phyloP scores from a whole-genome alignment of 306 rosid genomes.

The Mucuna pruriens region DNA sequence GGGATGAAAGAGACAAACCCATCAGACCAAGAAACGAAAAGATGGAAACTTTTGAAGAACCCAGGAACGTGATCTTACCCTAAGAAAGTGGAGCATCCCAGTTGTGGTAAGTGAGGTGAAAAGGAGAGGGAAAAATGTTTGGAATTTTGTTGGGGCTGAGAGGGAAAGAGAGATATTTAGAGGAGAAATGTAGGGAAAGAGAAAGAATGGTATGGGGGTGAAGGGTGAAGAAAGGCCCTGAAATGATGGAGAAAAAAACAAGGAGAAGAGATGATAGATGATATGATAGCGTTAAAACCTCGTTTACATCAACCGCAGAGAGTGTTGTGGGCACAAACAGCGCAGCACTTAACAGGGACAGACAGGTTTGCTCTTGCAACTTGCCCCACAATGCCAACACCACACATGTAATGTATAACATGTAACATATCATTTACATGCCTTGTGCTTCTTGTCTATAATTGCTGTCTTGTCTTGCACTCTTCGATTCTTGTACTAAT shows the following conservation, averaged over 20 bases:
- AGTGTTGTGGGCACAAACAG: slow-evolving; percentile 2
- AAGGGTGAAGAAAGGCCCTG: slow-evolving; percentile 41
- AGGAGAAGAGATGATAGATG: slow-evolving; percentile 18
- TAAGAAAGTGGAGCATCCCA: slow-evolving; percentile 47
- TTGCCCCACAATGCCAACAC: background rate
- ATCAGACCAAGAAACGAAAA: slow-evolving; percentile 27
- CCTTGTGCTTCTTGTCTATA: background rate
- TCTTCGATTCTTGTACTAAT: no score
- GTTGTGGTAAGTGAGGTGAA: slow-evolving; percentile 32
- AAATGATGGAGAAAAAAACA: slow-evolving; percentile 53
- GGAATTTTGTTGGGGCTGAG: slow-evolving; percentile 26
- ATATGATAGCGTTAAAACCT: slow-evolving; percentile 14
- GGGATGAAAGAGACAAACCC: slow-evolving; percentile 15
- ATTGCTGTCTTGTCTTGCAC: background rate
- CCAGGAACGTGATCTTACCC: slow-evolving; percentile 43
- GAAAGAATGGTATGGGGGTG: slow-evolving; percentile 30
- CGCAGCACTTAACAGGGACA: slow-evolving; percentile 5
- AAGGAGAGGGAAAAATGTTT: background rate
- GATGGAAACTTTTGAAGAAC: slow-evolving; percentile 5
- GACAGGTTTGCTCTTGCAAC: background rate
- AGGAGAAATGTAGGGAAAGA: slow-evolving; percentile 27
- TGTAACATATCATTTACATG: background rate
- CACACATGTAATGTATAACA: background rate
- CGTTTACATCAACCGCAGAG: background rate
- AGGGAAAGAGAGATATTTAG: slow-evolving; percentile 28